Evolutionary conservation across 352 stramenopile species (phyloP).

Genomic region (Bremia lactucae): DNA sequence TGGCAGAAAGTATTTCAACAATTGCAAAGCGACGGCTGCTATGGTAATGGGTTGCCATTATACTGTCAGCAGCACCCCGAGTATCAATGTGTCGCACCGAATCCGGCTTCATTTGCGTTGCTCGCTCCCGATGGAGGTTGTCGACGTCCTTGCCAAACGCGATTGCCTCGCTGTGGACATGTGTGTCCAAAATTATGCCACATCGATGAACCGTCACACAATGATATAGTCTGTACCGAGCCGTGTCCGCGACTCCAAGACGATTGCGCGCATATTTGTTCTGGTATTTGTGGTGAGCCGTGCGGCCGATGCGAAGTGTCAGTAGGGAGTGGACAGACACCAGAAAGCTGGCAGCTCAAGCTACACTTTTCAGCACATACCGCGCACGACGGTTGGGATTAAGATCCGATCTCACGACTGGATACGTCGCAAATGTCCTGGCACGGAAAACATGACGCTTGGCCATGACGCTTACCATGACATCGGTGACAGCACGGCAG

Average conservation of each 20-base stretch:
- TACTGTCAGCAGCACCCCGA: constrained; percentile 30
- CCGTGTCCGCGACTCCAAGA: constrained; percentile 44
- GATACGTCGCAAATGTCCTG: too few species aligned
- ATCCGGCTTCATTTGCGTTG: constrained; percentile 27
- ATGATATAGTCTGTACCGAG: constrained; percentile 34
- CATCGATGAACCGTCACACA: constrained; percentile 35
- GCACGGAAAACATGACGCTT: too few species aligned
- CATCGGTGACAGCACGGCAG: too few species aligned
- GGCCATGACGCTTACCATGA: too few species aligned
- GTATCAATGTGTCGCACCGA: constrained; percentile 12
- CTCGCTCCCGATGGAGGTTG: constrained; percentile 68
- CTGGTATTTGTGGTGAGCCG: constrained; percentile 37
- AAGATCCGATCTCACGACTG: too few species aligned
- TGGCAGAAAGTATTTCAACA: constrained; percentile 52
- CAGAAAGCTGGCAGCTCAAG: too few species aligned
- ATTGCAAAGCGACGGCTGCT: constrained; percentile 31
- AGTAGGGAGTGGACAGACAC: too few species aligned
- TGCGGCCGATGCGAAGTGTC: constrained; percentile 42
- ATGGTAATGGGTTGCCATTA: constrained; percentile 30
- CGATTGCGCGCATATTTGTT: constrained; percentile 39
- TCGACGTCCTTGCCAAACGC: constrained; percentile 30
- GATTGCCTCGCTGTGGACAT: constrained; percentile 37
- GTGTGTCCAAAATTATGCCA: constrained; percentile 54
- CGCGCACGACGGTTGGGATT: too few species aligned
- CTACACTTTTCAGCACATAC: too few species aligned